These are phyloP conservation scores for Thelonectria discophora DNA, from an alignment of 2,329 filamentous ascomycete species.

Conservation along the genomic window DNA sequence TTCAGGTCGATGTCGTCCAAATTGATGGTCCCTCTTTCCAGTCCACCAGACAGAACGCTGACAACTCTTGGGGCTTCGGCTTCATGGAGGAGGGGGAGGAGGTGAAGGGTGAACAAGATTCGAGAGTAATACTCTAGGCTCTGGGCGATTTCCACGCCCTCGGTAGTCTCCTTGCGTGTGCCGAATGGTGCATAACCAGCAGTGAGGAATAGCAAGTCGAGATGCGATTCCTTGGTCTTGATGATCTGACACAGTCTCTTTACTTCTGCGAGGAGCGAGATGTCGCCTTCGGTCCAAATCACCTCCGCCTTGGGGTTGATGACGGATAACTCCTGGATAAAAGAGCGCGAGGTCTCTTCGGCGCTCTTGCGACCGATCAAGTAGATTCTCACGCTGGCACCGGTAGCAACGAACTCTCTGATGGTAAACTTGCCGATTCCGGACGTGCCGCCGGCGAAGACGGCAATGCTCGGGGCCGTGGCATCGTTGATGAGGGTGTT, in stretches of 20 bases:
- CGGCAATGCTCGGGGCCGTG: constrained; percentile 49
- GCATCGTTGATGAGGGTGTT: constrained; percentile 52
- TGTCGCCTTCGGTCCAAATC: constrained; percentile 54
- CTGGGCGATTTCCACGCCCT: constrained; percentile 54
- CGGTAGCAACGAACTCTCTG: constrained; percentile 47
- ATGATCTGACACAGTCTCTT: constrained; percentile 51
- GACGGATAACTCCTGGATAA: constrained; percentile 49
- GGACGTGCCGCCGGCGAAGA: constrained; percentile 58
- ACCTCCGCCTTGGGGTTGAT: constrained; percentile 52
- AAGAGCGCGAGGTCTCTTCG: constrained; percentile 40
- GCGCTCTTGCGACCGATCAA: constrained; percentile 53
- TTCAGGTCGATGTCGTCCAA: constrained; percentile 42
- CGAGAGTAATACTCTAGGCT: constrained; percentile 55
- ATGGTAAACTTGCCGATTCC: constrained; percentile 56
- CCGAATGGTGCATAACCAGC: constrained; percentile 55
- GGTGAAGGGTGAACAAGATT: constrained; percentile 50
- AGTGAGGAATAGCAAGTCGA: constrained; percentile 57
- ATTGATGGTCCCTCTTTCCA: constrained; percentile 28
- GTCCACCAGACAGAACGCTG: constrained; percentile 39
- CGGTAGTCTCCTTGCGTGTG: constrained; percentile 48
- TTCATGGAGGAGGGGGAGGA: constrained; percentile 51
- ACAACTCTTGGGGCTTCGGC: constrained; percentile 41
- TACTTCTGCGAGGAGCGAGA: constrained; percentile 55
- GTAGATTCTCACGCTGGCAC: constrained; percentile 51
- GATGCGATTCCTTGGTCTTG: constrained; percentile 46